Percentiles rank a stretch among this genome's conserved stretches.
phyloP scores from a whole-genome alignment of 257 asterid species.

The Plantago elongata region DNA sequence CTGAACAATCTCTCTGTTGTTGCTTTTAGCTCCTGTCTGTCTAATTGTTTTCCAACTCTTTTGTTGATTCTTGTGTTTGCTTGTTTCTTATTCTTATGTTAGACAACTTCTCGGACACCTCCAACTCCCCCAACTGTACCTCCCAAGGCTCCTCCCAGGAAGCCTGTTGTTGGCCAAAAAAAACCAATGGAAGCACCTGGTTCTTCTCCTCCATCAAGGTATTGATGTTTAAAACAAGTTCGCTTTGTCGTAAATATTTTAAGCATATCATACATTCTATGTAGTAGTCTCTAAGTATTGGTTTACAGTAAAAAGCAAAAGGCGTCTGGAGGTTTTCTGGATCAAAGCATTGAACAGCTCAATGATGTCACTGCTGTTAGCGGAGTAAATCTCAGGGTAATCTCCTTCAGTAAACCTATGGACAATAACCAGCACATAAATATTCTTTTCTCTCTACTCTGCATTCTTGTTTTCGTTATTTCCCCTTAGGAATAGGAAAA shows the following conservation, averaged over 20 bases:
- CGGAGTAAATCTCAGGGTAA: constrained; percentile 95
- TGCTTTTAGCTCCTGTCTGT: neutral
- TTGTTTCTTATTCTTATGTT: constrained; percentile 17
- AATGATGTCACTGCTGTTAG: constrained; percentile 98
- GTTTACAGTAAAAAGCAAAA: constrained; percentile 83
- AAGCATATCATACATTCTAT: constrained; percentile 9
- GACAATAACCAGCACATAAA: constrained; percentile 1
- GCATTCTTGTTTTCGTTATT: neutral
- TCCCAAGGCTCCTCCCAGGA: constrained; percentile 53
- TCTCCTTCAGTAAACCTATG: constrained; percentile 17
- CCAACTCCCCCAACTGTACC: constrained; percentile 29
- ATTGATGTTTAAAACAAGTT: constrained; percentile 16
- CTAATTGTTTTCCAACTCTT: neutral
- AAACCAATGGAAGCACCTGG: constrained; percentile 76
- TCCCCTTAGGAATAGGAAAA: constrained; percentile 1
- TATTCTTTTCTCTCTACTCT: constrained; percentile 10
- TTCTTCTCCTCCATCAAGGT: constrained; percentile 92
- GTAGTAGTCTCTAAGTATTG: neutral
- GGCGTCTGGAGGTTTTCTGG: constrained; percentile 68
- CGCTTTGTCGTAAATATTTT: constrained; percentile 5
- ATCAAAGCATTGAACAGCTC: constrained; percentile 97
- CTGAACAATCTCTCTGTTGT: no score
- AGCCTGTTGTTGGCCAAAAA: constrained; percentile 70
- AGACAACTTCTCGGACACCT: constrained; percentile 46
- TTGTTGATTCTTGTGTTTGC: constrained; percentile 5